Conservation (phyloP, 768 basidiomycete genomes). For the Leccinum truebloodii region DNA sequence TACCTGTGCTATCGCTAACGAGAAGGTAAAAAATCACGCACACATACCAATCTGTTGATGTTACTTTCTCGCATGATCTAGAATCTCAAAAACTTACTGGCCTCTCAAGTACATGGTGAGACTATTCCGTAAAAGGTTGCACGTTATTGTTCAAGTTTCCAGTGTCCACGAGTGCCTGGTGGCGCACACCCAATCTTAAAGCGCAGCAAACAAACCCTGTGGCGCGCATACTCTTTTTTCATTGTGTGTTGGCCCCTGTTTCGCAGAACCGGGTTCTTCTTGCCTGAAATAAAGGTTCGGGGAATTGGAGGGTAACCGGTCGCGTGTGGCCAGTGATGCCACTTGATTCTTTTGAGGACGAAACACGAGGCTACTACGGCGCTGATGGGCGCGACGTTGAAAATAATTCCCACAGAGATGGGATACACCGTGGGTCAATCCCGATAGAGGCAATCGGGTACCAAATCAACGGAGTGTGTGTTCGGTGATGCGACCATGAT, state of each 20-base stretch:
- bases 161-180: constrained; percentile 19
- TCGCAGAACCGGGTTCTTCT: not conserved
- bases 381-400: not conserved
- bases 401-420: constrained; percentile 25
- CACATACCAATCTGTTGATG: not conserved
- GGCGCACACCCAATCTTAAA: constrained; percentile 11
- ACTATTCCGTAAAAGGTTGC: constrained; percentile 13
- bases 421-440: constrained; percentile 6
- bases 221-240: constrained; percentile 5
- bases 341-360: not conserved
- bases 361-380: constrained; percentile 3
- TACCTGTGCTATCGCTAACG: not conserved
- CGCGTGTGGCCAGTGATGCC: not conserved
- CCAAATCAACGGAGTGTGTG: constrained; percentile 19
- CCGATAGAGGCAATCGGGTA: constrained; percentile 2
- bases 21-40: not conserved
- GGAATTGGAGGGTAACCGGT: not conserved
- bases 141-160: constrained; percentile 12
- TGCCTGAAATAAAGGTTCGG: not conserved
- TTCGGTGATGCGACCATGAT: not conserved
- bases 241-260: constrained; percentile 11
- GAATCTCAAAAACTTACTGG: constrained; percentile 14
- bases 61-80: constrained; percentile 2
- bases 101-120: constrained; percentile 8
- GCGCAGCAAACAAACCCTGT: constrained; percentile 22